Percentiles rank a stretch among this genome's conserved stretches.
These are phyloP conservation scores for Sphenostylis stenocarpa DNA, from an alignment of 306 rosid genomes.

Conservation along the genomic window DNA sequence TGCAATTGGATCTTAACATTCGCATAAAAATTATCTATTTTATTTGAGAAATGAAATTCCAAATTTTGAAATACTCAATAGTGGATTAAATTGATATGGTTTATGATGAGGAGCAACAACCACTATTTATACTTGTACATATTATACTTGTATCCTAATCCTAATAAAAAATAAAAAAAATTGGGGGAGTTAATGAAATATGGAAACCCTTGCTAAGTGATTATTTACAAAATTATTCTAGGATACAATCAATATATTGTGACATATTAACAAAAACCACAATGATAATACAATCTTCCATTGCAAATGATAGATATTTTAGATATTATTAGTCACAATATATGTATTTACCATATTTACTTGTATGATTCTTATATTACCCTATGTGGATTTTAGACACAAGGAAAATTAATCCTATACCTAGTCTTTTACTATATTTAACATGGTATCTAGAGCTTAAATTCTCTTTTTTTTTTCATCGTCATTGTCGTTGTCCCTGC, in stretches of 20 bases:
- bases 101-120: not conserved
- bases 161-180: not conserved
- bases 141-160: not conserved
- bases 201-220: not conserved
- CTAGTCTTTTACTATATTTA: no score
- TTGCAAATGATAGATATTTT: no score
- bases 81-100: not conserved
- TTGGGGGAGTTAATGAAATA: not conserved
- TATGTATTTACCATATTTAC: no score
- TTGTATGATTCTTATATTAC: no score
- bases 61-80: not conserved
- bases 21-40: not conserved
- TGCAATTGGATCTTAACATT: not conserved
- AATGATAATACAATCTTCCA: not conserved
- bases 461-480: no score
- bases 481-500: no score
- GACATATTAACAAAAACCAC: not conserved
- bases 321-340: no score
- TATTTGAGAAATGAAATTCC: not conserved
- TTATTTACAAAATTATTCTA: not conserved
- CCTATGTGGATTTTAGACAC: no score
- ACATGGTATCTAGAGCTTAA: no score
- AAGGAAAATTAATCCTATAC: no score
- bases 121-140: not conserved
- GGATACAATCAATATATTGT: not conserved